phyloP scores from a whole-genome alignment of 2,329 filamentous ascomycete genomes.

The Emericellopsis atlantica region DNA sequence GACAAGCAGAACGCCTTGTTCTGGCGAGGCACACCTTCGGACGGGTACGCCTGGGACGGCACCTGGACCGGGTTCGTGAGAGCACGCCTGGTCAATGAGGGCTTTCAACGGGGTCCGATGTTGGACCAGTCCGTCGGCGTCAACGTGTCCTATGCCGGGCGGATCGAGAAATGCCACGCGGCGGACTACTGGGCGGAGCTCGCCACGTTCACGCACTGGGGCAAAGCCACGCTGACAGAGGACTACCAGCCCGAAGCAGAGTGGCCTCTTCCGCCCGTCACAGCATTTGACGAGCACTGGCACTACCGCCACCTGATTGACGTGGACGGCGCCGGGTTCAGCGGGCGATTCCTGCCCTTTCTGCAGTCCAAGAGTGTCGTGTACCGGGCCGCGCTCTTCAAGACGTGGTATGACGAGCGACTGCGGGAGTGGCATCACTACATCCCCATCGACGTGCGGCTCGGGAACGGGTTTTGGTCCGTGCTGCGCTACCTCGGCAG shows the following conservation, averaged over 20 bases:
- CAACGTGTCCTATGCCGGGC: conserved; percentile 26
- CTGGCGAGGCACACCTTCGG: conserved; percentile 46
- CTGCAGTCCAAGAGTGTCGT: conserved; percentile 51
- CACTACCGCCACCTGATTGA: conserved; percentile 54
- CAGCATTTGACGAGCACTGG: conserved; percentile 29
- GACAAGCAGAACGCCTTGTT: conserved; percentile 35
- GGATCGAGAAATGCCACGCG: conserved; percentile 28
- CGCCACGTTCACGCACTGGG: conserved; percentile 26
- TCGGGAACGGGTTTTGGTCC: conserved; percentile 46
- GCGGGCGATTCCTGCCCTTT: conserved; percentile 54
- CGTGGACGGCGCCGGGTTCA: conserved; percentile 57
- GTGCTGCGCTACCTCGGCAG: conserved; percentile 21
- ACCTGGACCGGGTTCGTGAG: conserved; percentile 53
- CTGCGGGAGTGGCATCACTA: conserved; percentile 52
- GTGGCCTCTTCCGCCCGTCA: conserved; percentile 1
- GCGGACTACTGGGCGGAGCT: conserved; percentile 25
- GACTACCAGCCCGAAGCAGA: conserved; percentile 10
- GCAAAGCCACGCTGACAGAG: conserved; percentile 10
- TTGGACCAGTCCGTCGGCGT: conserved; percentile 6
- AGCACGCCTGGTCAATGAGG: conserved; percentile 49
- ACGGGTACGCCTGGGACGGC: conserved; percentile 23
- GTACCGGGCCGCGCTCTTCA: conserved; percentile 49
- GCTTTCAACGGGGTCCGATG: conserved; percentile 26
- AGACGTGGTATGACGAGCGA: conserved; percentile 52
- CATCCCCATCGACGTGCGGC: conserved; percentile 41